These are phyloP conservation scores for Plasmodium gaboni DNA, from an alignment of 169 alveolate species.

Conservation along the genomic window DNA sequence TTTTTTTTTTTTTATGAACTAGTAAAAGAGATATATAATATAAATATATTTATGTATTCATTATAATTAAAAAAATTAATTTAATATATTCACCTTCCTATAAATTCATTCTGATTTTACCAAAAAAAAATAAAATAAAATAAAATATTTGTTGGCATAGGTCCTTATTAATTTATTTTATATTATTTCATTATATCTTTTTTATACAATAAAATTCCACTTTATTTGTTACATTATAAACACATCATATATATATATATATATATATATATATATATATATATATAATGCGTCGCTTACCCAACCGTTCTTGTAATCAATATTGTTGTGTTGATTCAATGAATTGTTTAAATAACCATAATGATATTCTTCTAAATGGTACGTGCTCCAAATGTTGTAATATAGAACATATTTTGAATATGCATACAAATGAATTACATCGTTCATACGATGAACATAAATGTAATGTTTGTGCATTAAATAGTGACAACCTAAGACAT, in stretches of 20 bases:
- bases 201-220: too few relatives aligned
- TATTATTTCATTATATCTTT: too few relatives aligned
- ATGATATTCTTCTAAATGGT: slow-evolving; percentile 57
- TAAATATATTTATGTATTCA: too few relatives aligned
- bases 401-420: slow-evolving; percentile 44
- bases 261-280: not conserved
- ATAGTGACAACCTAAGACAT: slow-evolving; percentile 41
- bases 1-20: too few relatives aligned
- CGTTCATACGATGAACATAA: slow-evolving; percentile 53
- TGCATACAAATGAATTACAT: slow-evolving; percentile 50
- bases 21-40: too few relatives aligned
- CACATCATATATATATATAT: not conserved
- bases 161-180: too few relatives aligned
- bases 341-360: slow-evolving; percentile 17
- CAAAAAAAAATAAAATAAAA: too few relatives aligned
- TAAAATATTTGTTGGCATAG: too few relatives aligned
- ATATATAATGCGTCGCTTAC: slow-evolving; percentile 27
- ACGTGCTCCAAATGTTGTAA: slow-evolving; percentile 21
- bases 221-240: too few relatives aligned
- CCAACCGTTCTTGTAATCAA: slow-evolving; percentile 5
- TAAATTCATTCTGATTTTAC: too few relatives aligned
- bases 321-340: slow-evolving; percentile 8
- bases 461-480: slow-evolving; percentile 37
- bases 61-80: too few relatives aligned
- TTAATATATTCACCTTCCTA: too few relatives aligned